Evolutionary conservation across 257 asterid species (phyloP).

Genomic region (Anisodus tanguticus): DNA sequence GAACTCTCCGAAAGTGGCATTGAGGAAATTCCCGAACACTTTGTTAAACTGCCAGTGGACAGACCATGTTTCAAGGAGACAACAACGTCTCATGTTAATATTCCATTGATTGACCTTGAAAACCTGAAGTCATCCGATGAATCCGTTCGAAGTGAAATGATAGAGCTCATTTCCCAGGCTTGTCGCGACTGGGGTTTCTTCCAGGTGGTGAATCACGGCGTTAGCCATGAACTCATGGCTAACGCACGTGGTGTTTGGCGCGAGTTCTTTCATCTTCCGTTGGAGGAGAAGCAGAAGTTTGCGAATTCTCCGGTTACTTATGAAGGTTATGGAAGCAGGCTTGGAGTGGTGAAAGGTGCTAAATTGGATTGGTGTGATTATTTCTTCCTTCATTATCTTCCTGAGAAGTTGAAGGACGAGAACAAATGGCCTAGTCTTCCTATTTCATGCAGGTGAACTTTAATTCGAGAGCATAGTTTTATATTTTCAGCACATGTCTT

Average conservation of each 20-base stretch:
- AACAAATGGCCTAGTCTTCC: constrained; percentile 81
- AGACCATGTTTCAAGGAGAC: constrained; percentile 42
- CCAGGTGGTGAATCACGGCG: constrained; percentile 89
- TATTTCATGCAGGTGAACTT: constrained; percentile 37
- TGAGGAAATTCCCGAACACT: constrained; percentile 67
- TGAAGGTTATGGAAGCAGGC: constrained; percentile 91
- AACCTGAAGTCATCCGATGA: constrained; percentile 52
- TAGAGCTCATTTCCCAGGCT: constrained; percentile 49
- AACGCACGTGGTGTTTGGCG: constrained; percentile 65
- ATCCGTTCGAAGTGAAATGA: constrained; percentile 35
- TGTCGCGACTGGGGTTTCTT: constrained; percentile 94
- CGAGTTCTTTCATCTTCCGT: constrained; percentile 67
- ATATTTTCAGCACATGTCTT: not conserved
- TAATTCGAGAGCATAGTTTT: not conserved
- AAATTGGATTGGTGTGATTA: constrained; percentile 93
- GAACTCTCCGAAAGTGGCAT: constrained; percentile 77
- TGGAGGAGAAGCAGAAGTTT: constrained; percentile 65
- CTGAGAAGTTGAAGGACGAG: constrained; percentile 51
- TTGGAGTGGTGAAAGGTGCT: constrained; percentile 69
- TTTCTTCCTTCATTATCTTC: constrained; percentile 71
- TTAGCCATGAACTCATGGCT: constrained; percentile 59
- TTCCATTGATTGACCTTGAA: constrained; percentile 60
- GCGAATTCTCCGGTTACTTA: constrained; percentile 78
- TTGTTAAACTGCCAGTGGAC: constrained; percentile 66
- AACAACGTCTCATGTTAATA: not conserved